phyloP scores from a whole-genome alignment of 345 rosid species.

The Pugionium cornutum region DNA sequence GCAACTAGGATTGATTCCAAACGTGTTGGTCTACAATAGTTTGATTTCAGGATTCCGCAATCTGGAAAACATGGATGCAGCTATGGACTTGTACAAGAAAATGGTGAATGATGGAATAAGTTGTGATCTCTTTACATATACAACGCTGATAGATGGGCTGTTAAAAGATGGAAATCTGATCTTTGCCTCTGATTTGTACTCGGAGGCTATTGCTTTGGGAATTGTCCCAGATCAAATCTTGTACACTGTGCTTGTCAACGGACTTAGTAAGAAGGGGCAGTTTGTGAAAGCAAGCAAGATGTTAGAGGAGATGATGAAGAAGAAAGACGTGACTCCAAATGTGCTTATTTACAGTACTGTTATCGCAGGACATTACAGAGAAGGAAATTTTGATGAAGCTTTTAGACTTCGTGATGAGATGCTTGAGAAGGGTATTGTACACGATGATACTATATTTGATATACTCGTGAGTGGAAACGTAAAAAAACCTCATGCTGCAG shows the following conservation, averaged over 20 bases:
- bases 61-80: constrained; percentile 28
- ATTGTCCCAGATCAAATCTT: constrained; percentile 56
- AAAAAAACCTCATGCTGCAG: constrained; percentile 22
- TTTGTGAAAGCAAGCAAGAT: constrained; percentile 58
- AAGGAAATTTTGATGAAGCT: constrained; percentile 66
- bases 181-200: constrained; percentile 58
- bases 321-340: constrained; percentile 47
- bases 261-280: constrained; percentile 60
- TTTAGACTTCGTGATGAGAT: constrained; percentile 70
- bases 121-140: constrained; percentile 62
- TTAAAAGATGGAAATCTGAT: constrained; percentile 55
- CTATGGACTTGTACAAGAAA: constrained; percentile 33
- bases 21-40: constrained; percentile 53
- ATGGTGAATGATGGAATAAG: constrained; percentile 58
- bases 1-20: constrained; percentile 58
- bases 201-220: constrained; percentile 61
- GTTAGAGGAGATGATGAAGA: constrained; percentile 57
- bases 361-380: constrained; percentile 65
- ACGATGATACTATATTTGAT: constrained; percentile 57
- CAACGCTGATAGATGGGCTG: constrained; percentile 73
- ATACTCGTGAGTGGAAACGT: constrained; percentile 56
- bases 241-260: constrained; percentile 54
- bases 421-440: constrained; percentile 72
- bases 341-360: constrained; percentile 55
- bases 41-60: constrained; percentile 54